These are phyloP conservation scores for Boechera stricta DNA, from an alignment of 345 rosid genomes.

Conservation along the genomic window DNA sequence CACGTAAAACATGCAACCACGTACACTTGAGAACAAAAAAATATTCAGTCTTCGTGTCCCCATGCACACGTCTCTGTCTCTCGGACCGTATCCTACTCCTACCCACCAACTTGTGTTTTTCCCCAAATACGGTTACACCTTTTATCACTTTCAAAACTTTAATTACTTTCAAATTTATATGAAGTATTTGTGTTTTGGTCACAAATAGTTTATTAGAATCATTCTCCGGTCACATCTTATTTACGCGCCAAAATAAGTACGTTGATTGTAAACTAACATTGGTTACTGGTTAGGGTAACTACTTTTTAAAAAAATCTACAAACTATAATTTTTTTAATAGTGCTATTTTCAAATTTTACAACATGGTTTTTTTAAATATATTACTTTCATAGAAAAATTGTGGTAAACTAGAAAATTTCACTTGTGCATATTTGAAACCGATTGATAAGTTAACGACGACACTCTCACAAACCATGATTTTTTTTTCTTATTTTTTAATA, in stretches of 20 bases:
- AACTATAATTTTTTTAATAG: too few relatives aligned
- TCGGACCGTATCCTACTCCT: slow-evolving; percentile 40
- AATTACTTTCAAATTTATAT: not conserved
- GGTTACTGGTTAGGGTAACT: not conserved
- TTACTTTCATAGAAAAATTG: too few relatives aligned
- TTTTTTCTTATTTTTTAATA: too few relatives aligned
- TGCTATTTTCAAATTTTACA: not conserved
- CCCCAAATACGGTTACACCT: not conserved
- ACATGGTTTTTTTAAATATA: too few relatives aligned
- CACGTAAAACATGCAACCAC: slow-evolving; percentile 39
- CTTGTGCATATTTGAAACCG: too few relatives aligned
- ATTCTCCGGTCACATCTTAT: not conserved
- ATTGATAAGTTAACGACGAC: too few relatives aligned
- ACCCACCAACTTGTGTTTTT: slow-evolving; percentile 39
- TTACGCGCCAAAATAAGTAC: not conserved
- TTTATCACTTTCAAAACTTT: not conserved
- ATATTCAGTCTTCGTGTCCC: slow-evolving; percentile 46
- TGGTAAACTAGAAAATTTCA: not conserved
- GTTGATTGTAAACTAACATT: not conserved
- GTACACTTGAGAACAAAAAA: slow-evolving; percentile 40
- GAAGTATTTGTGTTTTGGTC: not conserved
- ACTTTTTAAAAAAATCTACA: too few relatives aligned
- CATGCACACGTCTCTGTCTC: slow-evolving; percentile 47
- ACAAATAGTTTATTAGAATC: not conserved
- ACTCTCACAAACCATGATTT: too few relatives aligned